Percentiles rank a stretch among this genome's conserved stretches.
phyloP scores from a whole-genome alignment of 1,284 basidiomycete species.

The Boletus semigastroideus region DNA sequence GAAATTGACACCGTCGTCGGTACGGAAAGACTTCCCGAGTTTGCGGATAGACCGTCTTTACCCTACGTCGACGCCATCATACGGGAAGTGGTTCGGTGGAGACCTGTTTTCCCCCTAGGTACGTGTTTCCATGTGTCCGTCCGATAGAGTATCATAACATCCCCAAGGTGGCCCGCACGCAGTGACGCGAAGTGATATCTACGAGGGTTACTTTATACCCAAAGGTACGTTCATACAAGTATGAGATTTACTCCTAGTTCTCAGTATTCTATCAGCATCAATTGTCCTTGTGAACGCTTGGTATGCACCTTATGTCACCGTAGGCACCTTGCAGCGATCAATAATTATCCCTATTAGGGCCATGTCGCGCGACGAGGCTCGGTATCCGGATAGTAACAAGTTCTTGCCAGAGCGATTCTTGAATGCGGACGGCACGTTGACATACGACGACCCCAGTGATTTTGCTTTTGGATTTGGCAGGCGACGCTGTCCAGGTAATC shows the following conservation, averaged over 20 bases:
- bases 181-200: slow-evolving; percentile 10
- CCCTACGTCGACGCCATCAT: slow-evolving; percentile 39
- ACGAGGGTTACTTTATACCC: slow-evolving; percentile 23
- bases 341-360: slow-evolving; percentile 8
- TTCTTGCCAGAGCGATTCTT: slow-evolving; percentile 26
- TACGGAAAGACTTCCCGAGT: slow-evolving; percentile 37
- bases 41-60: slow-evolving; percentile 36
- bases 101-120: slow-evolving; percentile 14
- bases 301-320: neutral
- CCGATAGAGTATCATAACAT: neutral
- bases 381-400: slow-evolving; percentile 13
- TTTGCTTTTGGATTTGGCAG: slow-evolving; percentile 23
- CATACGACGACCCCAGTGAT: slow-evolving; percentile 7
- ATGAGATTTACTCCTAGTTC: no score
- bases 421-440: slow-evolving; percentile 12
- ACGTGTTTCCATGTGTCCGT: neutral
- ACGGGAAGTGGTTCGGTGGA: slow-evolving; percentile 35
- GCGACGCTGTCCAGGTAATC: slow-evolving; percentile 17
- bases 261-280: neutral
- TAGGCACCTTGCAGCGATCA: neutral
- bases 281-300: slow-evolving; percentile 17
- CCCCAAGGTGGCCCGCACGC: slow-evolving; percentile 13
- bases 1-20: slow-evolving; percentile 42
- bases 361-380: slow-evolving; percentile 15
- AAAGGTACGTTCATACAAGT: slow-evolving; percentile 12